Base-by-base conservation (phyloP, 768 basidiomycete genomes). In the Pisolithus orientalis region DNA sequence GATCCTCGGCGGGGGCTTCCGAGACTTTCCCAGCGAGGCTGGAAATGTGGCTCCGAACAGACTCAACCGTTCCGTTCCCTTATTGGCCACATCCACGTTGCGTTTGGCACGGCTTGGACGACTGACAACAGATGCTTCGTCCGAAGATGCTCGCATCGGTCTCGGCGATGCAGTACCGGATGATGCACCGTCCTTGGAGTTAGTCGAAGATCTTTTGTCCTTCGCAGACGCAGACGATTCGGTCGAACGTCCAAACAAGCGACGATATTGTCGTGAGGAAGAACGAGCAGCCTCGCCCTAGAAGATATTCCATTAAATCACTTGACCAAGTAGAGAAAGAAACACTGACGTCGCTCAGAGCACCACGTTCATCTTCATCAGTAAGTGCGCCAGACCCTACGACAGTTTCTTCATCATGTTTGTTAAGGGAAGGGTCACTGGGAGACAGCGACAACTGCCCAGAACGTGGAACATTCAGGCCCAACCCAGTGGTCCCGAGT, bases 1-100 rank as follows among this genome's bases (percentile, higher is more conserved):
- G 57, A 83, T 83, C 66, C 80, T 80, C 16, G 90, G 91, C 0
- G 91, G 77, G 0, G 93, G 93, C 65, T 96, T 94, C 57, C 93
- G 72, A 39, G 73, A 70, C 65, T 85, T 86, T 28, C 83, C 80
- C 50, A 89, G 62, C 5, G 83, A 72, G 1, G 80, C 78, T 10
- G 72, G 69, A 55, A 90, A 82, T 3, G 81, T 67, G 17, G 75
- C 77, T 13, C 88, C 89, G 62, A 96, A 95, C 60, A 95, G 83
- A 61, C 91, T 93, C 54, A 89, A 66, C n/a, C 89, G 73, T 39
- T 88, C 85, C 4, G 71, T 61, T 11, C 65, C 62, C 50, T 71
- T 75, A 57, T 74, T 75, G 3, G 68, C 57, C 9, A 59, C 71
- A 48, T 87, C 85, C 14, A 70, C 44, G 53, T 76, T 77, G 55